phyloP scores from a whole-genome alignment of 768 basidiomycete genomes.

The Boletus rubescentipes region DNA sequence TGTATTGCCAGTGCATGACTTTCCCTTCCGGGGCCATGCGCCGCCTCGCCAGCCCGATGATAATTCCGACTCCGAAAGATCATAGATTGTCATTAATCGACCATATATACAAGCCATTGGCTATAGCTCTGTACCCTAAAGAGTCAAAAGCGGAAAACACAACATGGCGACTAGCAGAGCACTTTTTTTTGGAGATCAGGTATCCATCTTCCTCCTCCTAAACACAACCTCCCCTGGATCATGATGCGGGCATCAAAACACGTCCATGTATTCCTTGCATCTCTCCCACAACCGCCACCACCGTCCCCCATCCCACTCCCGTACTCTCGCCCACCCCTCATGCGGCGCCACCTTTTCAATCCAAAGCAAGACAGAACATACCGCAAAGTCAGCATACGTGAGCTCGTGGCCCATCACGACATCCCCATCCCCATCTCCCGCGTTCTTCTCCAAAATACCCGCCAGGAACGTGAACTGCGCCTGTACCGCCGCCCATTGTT shows the following conservation, averaged over 20 bases:
- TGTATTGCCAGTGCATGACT: too few species aligned
- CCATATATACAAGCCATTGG: background rate
- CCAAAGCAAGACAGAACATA: conserved; percentile 73
- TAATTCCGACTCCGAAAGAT: too few species aligned
- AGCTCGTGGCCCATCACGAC: conserved; percentile 66
- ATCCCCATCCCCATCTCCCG: conserved; percentile 57
- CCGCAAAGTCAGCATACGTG: conserved; percentile 71
- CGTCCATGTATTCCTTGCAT: conserved; percentile 69
- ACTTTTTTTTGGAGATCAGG: background rate
- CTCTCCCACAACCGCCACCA: conserved; percentile 64
- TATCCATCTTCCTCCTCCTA: background rate
- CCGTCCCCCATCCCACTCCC: conserved; percentile 66
- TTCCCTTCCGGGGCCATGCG: too few species aligned
- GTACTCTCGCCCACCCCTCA: conserved; percentile 69
- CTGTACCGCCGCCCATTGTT: conserved; percentile 62
- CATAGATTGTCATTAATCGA: background rate
- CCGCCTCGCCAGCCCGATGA: too few species aligned
- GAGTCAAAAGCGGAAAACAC: too few species aligned
- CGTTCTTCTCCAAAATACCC: conserved; percentile 65
- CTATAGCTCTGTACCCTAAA: background rate
- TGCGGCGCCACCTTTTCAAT: conserved; percentile 71
- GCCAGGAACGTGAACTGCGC: conserved; percentile 69
- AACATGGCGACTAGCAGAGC: background rate
- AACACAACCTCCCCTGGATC: background rate
- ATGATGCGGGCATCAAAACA: conserved; percentile 38